phyloP scores from a whole-genome alignment of 2,329 filamentous ascomycete species.

The Cercospora sp. region DNA sequence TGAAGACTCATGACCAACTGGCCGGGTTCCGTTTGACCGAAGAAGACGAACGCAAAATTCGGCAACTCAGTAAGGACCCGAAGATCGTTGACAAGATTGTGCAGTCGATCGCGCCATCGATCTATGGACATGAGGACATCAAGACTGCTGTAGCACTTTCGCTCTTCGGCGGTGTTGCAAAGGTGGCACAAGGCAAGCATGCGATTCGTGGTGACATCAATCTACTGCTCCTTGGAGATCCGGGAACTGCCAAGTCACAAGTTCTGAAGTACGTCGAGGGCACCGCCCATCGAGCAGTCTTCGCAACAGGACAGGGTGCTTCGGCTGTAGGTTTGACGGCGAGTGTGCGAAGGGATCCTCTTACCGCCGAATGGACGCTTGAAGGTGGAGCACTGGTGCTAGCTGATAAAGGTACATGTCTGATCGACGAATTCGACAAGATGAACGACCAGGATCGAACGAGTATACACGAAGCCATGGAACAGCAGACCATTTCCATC shows the following conservation, averaged over 20 bases:
- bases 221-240: conserved; percentile 91
- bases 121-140: conserved; percentile 94
- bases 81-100: conserved; percentile 92
- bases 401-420: conserved; percentile 88
- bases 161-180: conserved; percentile 91
- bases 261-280: conserved; percentile 97
- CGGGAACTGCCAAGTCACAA: conserved; percentile 96
- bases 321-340: conserved; percentile 97
- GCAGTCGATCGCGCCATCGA: conserved; percentile 90
- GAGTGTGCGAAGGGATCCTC: conserved; percentile 88
- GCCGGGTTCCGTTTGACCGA: conserved; percentile 95
- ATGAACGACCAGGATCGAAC: conserved; percentile 99
- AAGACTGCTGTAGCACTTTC: conserved; percentile 95
- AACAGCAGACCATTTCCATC: conserved; percentile 98
- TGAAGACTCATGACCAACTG: conserved; percentile 96
- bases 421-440: conserved; percentile 99
- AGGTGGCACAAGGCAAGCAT: conserved; percentile 84
- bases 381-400: conserved; percentile 95
- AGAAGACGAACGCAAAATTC: conserved; percentile 89
- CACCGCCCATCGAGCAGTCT: conserved; percentile 93
- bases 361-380: conserved; percentile 96
- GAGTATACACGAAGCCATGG: conserved; percentile 99
- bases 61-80: conserved; percentile 81
- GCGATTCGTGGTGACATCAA: conserved; percentile 97
- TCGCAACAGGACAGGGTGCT: conserved; percentile 95